A percentile compares a stretch with the other conserved stretches of the same genome.
phyloP scores from a whole-genome alignment of 805 yeast genomes.

The Torulaspora microellipsoides region DNA sequence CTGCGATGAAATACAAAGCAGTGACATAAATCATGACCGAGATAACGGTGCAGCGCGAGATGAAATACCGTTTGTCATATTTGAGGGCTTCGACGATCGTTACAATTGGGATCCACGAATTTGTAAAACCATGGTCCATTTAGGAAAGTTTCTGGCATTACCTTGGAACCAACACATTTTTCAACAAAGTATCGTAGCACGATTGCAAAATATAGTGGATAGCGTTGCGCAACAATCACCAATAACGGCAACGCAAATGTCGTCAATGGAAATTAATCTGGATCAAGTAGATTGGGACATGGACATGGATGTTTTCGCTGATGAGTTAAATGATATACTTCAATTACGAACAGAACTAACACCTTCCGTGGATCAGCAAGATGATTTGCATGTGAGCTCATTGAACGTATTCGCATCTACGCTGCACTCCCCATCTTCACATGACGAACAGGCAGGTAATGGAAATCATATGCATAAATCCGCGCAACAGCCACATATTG shows the following conservation, averaged over 20 bases:
- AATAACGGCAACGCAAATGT: constrained; percentile 6
- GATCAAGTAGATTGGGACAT: constrained; percentile 9
- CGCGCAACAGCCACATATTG: constrained; percentile 2
- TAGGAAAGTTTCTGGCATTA: constrained; percentile 17
- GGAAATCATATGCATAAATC: not conserved
- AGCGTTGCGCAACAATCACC: constrained; percentile 13
- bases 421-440: constrained; percentile 7
- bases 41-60: not conserved
- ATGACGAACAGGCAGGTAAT: constrained; percentile 3
- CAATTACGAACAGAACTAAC: constrained; percentile 9
- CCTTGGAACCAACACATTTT: constrained; percentile 24
- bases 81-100: constrained; percentile 22
- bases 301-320: constrained; percentile 1
- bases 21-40: not conserved
- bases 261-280: constrained; percentile 12
- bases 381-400: constrained; percentile 6
- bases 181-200: constrained; percentile 9
- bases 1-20: not conserved
- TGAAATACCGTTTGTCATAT: constrained; percentile 16
- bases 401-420: constrained; percentile 11
- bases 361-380: constrained; percentile 2
- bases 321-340: constrained; percentile 5
- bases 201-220: constrained; percentile 8
- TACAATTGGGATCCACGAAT: constrained; percentile 21
- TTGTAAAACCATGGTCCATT: constrained; percentile 10